Percentiles rank a stretch among this genome's conserved stretches.
Evolutionary conservation across 148 eudicot genomes (phyloP).

Genomic region (Pharnaceum exiguum): DNA sequence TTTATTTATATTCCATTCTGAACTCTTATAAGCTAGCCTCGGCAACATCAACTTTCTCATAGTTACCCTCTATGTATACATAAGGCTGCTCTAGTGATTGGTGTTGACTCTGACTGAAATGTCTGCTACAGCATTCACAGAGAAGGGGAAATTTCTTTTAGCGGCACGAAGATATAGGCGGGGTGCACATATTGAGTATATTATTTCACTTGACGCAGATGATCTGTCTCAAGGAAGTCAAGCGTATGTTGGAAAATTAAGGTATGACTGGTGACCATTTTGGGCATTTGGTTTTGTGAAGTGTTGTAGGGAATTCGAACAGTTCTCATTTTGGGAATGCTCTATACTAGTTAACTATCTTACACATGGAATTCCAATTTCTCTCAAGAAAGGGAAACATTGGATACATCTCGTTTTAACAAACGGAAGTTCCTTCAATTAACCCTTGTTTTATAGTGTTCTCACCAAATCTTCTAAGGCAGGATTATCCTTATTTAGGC

Average conservation of each 20-base stretch:
- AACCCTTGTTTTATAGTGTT: too few relatives aligned
- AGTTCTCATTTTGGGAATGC: neutral
- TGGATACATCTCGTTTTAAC: too few relatives aligned
- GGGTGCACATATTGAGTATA: slow-evolving; percentile 76
- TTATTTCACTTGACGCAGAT: slow-evolving; percentile 76
- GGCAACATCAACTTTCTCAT: too few relatives aligned
- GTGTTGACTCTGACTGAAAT: neutral
- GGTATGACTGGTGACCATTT: slow-evolving; percentile 56
- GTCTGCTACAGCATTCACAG: slow-evolving; percentile 59
- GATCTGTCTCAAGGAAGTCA: slow-evolving; percentile 90
- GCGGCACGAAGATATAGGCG: slow-evolving; percentile 80
- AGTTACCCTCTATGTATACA: too few relatives aligned
- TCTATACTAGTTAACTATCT: neutral
- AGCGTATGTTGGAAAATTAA: slow-evolving; percentile 87
- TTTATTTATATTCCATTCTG: too few relatives aligned
- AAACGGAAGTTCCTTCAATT: too few relatives aligned
- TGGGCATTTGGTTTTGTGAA: neutral
- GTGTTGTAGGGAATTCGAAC: neutral
- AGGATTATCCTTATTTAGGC: too few relatives aligned
- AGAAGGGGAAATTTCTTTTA: slow-evolving; percentile 85
- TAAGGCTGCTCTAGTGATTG: too few relatives aligned
- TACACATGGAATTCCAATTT: neutral
- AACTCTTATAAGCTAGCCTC: too few relatives aligned
- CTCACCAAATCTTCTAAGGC: too few relatives aligned
- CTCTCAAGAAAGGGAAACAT: too few relatives aligned